phyloP scores from a whole-genome alignment of 495 filamentous ascomycete genomes.

The Aspergillus hancockii region DNA sequence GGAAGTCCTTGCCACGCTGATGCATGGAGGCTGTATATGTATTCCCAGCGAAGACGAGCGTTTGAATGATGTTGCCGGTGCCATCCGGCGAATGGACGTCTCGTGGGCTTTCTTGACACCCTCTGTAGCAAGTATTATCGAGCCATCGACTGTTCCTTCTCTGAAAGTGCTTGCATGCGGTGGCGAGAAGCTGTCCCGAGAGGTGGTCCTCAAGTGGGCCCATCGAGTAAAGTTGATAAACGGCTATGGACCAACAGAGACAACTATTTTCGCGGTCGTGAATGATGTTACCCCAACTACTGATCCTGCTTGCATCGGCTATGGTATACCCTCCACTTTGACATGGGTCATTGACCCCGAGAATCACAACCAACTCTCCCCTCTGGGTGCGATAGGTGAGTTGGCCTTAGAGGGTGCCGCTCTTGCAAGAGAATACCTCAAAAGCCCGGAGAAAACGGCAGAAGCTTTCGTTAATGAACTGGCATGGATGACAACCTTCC shows the following conservation, averaged over 20 bases:
- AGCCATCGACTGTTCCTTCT: slow-evolving; percentile 45
- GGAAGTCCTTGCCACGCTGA: slow-evolving; percentile 52
- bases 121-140: slow-evolving; percentile 50
- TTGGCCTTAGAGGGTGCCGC: slow-evolving; percentile 51
- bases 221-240: slow-evolving; percentile 51
- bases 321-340: slow-evolving; percentile 42
- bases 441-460: slow-evolving; percentile 52
- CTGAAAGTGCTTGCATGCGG: slow-evolving; percentile 46
- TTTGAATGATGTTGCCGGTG: slow-evolving; percentile 48
- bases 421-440: slow-evolving; percentile 54
- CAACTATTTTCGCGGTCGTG: slow-evolving; percentile 39
- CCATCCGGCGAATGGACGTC: slow-evolving; percentile 50
- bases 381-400: slow-evolving; percentile 56
- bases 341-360: slow-evolving; percentile 59
- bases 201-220: slow-evolving; percentile 57
- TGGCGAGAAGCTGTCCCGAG: slow-evolving; percentile 49
- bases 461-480: slow-evolving; percentile 47
- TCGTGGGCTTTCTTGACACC: slow-evolving; percentile 56
- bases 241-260: slow-evolving; percentile 62
- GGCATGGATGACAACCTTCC: slow-evolving; percentile 33
- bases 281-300: slow-evolving; percentile 35
- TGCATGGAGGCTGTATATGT: slow-evolving; percentile 61
- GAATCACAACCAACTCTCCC: slow-evolving; percentile 46
- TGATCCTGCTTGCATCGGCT: slow-evolving; percentile 50
- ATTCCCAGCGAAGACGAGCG: slow-evolving; percentile 60